Conservation (phyloP, 768 basidiomycete genomes). For the Boletellus ananiceps region DNA sequence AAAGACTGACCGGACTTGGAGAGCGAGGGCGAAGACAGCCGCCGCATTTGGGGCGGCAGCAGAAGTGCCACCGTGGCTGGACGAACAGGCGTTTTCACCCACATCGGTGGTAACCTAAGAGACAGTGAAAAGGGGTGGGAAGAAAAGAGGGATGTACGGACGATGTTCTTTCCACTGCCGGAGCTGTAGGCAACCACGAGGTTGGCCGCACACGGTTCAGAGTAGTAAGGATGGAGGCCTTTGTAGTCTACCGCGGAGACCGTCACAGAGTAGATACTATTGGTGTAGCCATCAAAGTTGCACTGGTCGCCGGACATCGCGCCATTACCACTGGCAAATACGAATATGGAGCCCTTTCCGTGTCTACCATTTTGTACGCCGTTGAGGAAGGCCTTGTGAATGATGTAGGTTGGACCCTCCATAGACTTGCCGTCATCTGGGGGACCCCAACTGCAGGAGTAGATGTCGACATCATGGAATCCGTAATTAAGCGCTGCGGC, state of each 20-base stretch:
- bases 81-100: slow-evolving; percentile 77
- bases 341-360: slow-evolving; percentile 90
- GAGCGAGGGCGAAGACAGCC: slow-evolving; percentile 86
- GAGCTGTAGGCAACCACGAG: slow-evolving; percentile 96
- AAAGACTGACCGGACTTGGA: slow-evolving; percentile 69
- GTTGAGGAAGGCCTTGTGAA: slow-evolving; percentile 90
- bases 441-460: slow-evolving; percentile 98
- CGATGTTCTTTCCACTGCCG: slow-evolving; percentile 89
- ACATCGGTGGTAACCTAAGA: slow-evolving; percentile 89
- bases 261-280: slow-evolving; percentile 93
- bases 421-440: slow-evolving; percentile 91
- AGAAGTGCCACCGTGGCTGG: slow-evolving; percentile 90
- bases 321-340: slow-evolving; percentile 97
- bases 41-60: slow-evolving; percentile 97
- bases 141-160: slow-evolving; percentile 38
- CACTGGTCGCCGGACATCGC: slow-evolving; percentile 90
- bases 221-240: slow-evolving; percentile 93
- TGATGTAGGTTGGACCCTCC: slow-evolving; percentile 90
- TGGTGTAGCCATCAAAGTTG: slow-evolving; percentile 99
- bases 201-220: slow-evolving; percentile 96
- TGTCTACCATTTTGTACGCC: slow-evolving; percentile 86
- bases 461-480: slow-evolving; percentile 83
- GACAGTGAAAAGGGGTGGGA: slow-evolving; percentile 13
- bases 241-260: slow-evolving; percentile 94
- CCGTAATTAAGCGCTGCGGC: slow-evolving; percentile 93